A percentile compares a stretch with the other conserved stretches of the same genome.
Conservation (phyloP, 345 rosid species). For the Salix koriyanagi region DNA sequence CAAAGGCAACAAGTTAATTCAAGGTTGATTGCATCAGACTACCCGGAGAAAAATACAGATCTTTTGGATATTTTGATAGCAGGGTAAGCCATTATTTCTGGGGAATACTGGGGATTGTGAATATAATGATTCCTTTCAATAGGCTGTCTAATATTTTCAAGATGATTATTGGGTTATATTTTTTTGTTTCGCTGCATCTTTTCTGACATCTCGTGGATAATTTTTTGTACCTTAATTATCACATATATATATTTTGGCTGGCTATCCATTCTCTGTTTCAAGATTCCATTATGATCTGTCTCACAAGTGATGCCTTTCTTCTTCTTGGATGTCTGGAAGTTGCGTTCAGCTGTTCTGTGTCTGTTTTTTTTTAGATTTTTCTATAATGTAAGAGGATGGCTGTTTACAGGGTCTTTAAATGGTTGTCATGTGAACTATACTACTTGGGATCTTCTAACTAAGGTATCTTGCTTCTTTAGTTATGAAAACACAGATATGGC, state of each 20-base stretch:
- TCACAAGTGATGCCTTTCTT: no score
- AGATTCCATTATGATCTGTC: neutral
- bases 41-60: slow-evolving; percentile 74
- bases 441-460: slow-evolving; percentile 10
- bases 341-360: neutral
- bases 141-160: no score
- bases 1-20: slow-evolving; percentile 94
- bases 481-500: slow-evolving; percentile 82
- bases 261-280: no score
- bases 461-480: slow-evolving; percentile 34
- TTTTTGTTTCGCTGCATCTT: no score
- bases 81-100: slow-evolving; percentile 49
- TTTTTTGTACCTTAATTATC: no score
- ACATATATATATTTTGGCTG: no score
- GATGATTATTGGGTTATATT: no score
- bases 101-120: neutral
- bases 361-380: neutral
- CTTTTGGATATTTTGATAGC: slow-evolving; percentile 70
- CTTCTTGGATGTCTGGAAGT: neutral
- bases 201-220: no score
- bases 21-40: slow-evolving; percentile 85
- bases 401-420: neutral
- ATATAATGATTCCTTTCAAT: neutral
- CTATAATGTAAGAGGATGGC: neutral
- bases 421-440: neutral